These are phyloP conservation scores for Boletellus emodensis DNA, from an alignment of 768 basidiomycete genomes.

Conservation along the genomic window DNA sequence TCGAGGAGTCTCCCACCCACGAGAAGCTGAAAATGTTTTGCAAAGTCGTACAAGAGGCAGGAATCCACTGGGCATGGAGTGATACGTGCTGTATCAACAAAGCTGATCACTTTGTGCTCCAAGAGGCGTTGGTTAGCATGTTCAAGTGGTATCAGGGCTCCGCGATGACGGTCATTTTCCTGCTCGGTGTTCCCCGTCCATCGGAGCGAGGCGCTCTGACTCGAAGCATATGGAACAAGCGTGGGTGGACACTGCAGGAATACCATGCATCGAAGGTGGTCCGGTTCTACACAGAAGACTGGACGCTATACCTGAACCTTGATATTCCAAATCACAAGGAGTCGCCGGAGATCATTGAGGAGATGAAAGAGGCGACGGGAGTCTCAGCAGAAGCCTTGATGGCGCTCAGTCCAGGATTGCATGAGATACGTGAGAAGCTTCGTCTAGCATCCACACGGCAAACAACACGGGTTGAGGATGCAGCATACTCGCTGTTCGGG, in stretches of 20 bases:
- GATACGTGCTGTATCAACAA: slow-evolving; percentile 9
- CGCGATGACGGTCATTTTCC: not conserved
- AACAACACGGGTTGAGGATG: slow-evolving; percentile 8
- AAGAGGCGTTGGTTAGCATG: not conserved
- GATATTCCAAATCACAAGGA: slow-evolving; percentile 9
- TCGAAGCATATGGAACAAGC: slow-evolving; percentile 2
- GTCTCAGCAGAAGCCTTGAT: not conserved
- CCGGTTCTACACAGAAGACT: slow-evolving; percentile 11
- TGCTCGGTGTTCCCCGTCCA: not conserved
- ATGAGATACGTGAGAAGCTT: slow-evolving; percentile 4
- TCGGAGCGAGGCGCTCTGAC: not conserved
- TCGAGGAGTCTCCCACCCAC: slow-evolving; percentile 3
- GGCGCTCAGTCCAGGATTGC: slow-evolving; percentile 1
- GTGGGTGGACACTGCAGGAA: slow-evolving; percentile 7
- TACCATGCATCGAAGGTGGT: slow-evolving; percentile 10
- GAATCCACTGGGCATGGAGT: slow-evolving; percentile 7
- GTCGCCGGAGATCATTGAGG: not conserved
- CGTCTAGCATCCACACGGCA: slow-evolving; percentile 5
- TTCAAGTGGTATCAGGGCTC: no score
- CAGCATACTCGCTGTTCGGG: slow-evolving; percentile 12
- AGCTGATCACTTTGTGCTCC: not conserved
- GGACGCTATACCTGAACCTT: slow-evolving; percentile 5
- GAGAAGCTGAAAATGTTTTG: not conserved
- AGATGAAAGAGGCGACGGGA: slow-evolving; percentile 8
- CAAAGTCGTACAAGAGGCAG: not conserved